Evolutionary conservation across 2,329 filamentous ascomycete genomes (phyloP), one percentile per base, ranked within the genome.

Genomic region (Chrysosporium keratinophilum): DNA sequence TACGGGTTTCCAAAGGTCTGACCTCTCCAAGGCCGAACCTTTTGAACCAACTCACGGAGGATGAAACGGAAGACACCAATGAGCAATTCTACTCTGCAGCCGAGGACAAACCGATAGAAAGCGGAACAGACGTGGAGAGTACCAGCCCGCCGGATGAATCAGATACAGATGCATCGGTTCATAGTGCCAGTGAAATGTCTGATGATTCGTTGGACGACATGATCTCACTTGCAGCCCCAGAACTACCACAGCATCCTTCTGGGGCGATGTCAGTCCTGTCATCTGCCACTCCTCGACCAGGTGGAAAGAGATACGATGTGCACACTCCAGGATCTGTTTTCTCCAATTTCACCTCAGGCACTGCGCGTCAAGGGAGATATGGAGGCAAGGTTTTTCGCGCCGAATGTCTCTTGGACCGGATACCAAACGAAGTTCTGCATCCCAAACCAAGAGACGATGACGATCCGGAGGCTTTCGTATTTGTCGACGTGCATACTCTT

Each of bases 31-130:
- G 73, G 1, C 74, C 76, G 15, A 77, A 77, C 43, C 68, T 75
- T 5, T 72, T 84, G 31, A 82, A 83, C 60, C 82, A 81, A 43
- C 76, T 80, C 20, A 76, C 71, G 14, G 76, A 72, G 52, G 77
- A 80, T 57, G 75, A 76, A 47, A 85, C 86, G 31, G 87, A 94
- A 54, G 88, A 95, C 62, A 88, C 86, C 1, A 95, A 87, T 55
- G 91, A 97, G 64, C 84, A 89, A 61, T 96, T 96, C 72, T 96
- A 82, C 69, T 96, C 91, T 5, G 91, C 91, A 0, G 85, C 88
- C 1, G 91, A 96, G 66, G 89, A 95, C 58, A 79, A 82, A 58
- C 64, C 66, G 10, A 59, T 64, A 19, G 68, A 73, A 61, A 68
- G 66, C 47, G 65, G 65, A 23, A 73, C 71, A 1, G 73, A 75